These are phyloP conservation scores for Cymbidium sinense DNA, from an alignment of 106 monocot genomes.

Conservation along the genomic window DNA sequence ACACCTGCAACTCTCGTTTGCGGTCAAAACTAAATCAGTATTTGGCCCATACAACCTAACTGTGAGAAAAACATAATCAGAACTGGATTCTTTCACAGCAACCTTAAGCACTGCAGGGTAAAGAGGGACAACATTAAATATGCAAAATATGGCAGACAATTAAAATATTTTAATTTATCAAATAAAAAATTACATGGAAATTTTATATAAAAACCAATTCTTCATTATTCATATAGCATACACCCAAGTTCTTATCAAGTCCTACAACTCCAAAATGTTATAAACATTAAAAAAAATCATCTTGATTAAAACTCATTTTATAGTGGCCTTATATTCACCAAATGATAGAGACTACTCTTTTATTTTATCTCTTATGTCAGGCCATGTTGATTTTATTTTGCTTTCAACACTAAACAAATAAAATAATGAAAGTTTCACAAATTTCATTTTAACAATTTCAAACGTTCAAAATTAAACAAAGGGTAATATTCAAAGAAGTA, in stretches of 20 bases:
- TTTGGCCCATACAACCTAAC: slow-evolving; percentile 94
- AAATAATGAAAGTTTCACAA: too few species aligned
- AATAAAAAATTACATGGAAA: not conserved
- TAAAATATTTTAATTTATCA: not conserved
- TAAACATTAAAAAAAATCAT: not conserved
- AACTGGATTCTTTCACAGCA: slow-evolving; percentile 46
- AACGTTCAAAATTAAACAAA: too few species aligned
- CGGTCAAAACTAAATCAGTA: slow-evolving; percentile 93
- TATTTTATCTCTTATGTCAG: too few species aligned
- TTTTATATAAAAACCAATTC: not conserved
- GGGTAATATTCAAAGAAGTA: too few species aligned
- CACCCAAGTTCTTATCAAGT: not conserved
- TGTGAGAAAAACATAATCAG: slow-evolving; percentile 32
- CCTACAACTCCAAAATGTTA: not conserved
- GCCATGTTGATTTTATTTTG: too few species aligned
- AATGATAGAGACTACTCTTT: too few species aligned
- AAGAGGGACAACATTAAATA: not conserved
- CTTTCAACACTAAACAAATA: too few species aligned
- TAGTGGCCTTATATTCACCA: too few species aligned
- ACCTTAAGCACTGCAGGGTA: slow-evolving; percentile 80
- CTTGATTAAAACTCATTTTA: not conserved
- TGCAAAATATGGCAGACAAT: not conserved
- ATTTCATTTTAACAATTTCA: too few species aligned
- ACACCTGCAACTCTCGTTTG: slow-evolving; percentile 74
- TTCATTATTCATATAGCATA: too few species aligned